Percentiles rank a stretch among this genome's conserved stretches.
Conservation (phyloP, 1,284 basidiomycete species). For the Xanthoconium separans region DNA sequence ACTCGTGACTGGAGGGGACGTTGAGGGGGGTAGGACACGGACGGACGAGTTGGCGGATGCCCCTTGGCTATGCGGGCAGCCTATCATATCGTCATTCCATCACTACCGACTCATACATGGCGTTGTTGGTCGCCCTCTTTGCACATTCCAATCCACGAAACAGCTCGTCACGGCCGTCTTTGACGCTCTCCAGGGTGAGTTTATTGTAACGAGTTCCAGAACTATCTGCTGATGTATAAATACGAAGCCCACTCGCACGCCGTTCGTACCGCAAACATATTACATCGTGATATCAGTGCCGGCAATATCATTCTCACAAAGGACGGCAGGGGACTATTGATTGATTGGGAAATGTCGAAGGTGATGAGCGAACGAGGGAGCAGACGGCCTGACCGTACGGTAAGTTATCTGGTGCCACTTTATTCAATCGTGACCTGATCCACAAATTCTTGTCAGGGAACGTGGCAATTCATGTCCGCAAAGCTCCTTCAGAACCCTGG, state of each 20-base stretch:
- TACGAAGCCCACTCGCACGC: no score
- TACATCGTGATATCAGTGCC: no score
- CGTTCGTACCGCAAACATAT: no score
- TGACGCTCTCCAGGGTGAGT: neutral
- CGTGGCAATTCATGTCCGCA: neutral
- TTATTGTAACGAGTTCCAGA: no score
- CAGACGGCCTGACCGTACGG: no score
- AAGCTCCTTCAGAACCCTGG: neutral
- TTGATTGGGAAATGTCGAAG: conserved; percentile 6
- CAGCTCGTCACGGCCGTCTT: neutral
- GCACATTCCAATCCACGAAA: neutral
- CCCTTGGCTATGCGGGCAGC: neutral
- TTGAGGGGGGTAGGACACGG: no score
- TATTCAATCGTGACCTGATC: no score
- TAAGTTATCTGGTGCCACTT: no score
- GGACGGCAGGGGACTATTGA: neutral
- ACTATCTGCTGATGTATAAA: no score
- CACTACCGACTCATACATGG: conserved; percentile 3
- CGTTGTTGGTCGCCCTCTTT: neutral
- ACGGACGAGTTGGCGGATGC: conserved; percentile 1
- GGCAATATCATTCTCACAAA: neutral
- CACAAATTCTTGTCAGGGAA: neutral
- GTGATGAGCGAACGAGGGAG: neutral
- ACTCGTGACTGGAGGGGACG: neutral
- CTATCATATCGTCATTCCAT: neutral